phyloP scores from a whole-genome alignment of 306 rosid species.

The Citrullus amarus region DNA sequence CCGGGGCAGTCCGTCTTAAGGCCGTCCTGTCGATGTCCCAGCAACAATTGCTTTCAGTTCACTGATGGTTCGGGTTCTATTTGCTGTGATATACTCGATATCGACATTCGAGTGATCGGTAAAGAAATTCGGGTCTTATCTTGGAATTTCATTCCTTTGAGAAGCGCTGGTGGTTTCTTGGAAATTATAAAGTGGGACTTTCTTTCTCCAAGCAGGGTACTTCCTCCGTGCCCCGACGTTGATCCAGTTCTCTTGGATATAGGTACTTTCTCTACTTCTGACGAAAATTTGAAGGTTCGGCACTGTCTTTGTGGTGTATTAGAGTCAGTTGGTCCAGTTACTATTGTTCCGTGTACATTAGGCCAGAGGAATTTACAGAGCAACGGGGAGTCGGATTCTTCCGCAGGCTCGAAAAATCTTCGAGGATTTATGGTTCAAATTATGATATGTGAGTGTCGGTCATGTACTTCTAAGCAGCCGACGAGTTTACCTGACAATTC shows the following conservation, averaged over 20 bases:
- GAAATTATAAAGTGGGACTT: slow-evolving; percentile 72
- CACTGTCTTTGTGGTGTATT: slow-evolving; percentile 34
- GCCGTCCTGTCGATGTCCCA: slow-evolving; percentile 25
- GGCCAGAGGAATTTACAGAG: slow-evolving; percentile 10
- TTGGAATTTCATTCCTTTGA: slow-evolving; percentile 76
- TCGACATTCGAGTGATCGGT: slow-evolving; percentile 25
- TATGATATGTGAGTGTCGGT: slow-evolving; percentile 43
- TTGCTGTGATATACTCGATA: slow-evolving; percentile 70
- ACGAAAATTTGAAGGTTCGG: slow-evolving; percentile 16
- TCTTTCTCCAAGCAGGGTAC: slow-evolving; percentile 13
- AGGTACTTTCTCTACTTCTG: neutral
- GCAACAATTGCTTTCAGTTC: slow-evolving; percentile 50
- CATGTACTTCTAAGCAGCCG: slow-evolving; percentile 32
- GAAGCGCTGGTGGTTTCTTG: slow-evolving; percentile 31
- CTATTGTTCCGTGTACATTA: slow-evolving; percentile 36
- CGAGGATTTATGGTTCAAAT: slow-evolving; percentile 50
- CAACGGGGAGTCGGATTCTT: slow-evolving; percentile 11
- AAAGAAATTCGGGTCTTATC: slow-evolving; percentile 36
- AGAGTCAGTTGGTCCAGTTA: slow-evolving; percentile 46
- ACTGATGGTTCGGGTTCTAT: slow-evolving; percentile 45
- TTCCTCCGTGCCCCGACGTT: neutral
- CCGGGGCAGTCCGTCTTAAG: neutral
- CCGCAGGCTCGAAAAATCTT: slow-evolving; percentile 16
- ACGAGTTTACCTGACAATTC: slow-evolving; percentile 12
- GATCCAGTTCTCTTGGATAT: slow-evolving; percentile 20